Percentiles rank a stretch among this genome's conserved stretches.
Evolutionary conservation across 1,284 basidiomycete species (phyloP).

Genomic region (Trichosporon inkin): DNA sequence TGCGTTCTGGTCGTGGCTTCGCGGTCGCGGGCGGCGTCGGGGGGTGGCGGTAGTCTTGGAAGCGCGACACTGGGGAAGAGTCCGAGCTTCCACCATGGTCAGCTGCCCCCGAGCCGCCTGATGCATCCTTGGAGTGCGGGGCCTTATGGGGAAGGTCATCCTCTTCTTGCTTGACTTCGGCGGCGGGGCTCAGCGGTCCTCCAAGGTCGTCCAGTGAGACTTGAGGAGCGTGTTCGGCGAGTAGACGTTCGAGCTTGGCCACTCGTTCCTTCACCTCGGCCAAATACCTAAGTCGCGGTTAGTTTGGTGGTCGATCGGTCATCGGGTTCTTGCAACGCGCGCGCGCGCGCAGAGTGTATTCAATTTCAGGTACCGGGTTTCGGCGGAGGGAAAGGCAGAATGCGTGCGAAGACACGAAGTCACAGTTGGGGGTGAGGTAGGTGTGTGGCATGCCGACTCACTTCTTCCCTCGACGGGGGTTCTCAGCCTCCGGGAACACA

Average conservation of each 20-base stretch:
- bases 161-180: conserved; percentile 3
- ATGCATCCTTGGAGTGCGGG: background rate
- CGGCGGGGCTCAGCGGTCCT: background rate
- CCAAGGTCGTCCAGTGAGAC: conserved; percentile 14
- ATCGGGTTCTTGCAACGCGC: too few relatives aligned
- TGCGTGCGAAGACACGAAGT: background rate
- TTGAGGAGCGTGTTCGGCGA: conserved; percentile 17
- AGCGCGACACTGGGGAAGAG: conserved; percentile 4
- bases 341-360: too few relatives aligned
- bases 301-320: background rate
- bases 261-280: conserved; percentile 24
- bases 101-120: background rate
- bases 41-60: conserved; percentile 1
- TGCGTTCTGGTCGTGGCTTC: background rate
- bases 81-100: background rate
- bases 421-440: background rate
- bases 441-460: background rate
- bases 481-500: conserved; percentile 20
- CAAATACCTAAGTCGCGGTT: conserved; percentile 18
- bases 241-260: conserved; percentile 19
- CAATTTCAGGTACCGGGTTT: background rate
- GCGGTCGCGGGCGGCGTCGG: conserved; percentile 9
- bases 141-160: conserved; percentile 6
- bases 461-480: conserved; percentile 19
- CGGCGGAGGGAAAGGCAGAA: background rate